phyloP scores from a whole-genome alignment of 148 eudicot species.

The Rhododendron mucronatum region DNA sequence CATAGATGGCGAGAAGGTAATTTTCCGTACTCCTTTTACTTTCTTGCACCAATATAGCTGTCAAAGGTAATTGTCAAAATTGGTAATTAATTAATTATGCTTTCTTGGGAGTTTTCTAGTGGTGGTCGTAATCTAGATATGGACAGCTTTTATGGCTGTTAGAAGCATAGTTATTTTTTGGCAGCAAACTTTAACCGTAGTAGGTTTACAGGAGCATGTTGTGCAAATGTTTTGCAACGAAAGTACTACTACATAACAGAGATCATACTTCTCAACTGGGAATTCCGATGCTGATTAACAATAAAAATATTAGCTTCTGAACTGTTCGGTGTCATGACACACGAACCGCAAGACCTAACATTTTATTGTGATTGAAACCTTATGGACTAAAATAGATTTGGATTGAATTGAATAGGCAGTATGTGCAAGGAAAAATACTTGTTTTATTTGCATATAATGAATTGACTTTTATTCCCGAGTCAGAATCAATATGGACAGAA shows the following conservation, averaged over 20 bases:
- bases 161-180: background rate
- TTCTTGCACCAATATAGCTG: background rate
- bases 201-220: background rate
- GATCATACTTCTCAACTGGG: background rate
- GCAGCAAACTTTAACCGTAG: too few relatives aligned
- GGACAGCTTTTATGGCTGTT: background rate
- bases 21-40: background rate
- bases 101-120: background rate
- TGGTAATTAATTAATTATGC: background rate
- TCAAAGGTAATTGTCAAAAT: background rate
- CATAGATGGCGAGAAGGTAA: conserved; percentile 68
- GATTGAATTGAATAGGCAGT: background rate
- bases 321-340: background rate
- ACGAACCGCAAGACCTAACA: background rate
- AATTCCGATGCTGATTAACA: background rate
- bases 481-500: background rate
- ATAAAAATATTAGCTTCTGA: background rate
- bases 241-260: background rate
- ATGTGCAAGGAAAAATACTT: background rate
- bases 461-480: background rate
- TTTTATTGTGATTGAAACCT: background rate
- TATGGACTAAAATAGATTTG: background rate
- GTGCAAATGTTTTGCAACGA: background rate
- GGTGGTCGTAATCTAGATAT: background rate
- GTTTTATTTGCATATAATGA: too few relatives aligned